phyloP scores from a whole-genome alignment of 2,329 filamentous ascomycete species.

The Didymella keratinophila region DNA sequence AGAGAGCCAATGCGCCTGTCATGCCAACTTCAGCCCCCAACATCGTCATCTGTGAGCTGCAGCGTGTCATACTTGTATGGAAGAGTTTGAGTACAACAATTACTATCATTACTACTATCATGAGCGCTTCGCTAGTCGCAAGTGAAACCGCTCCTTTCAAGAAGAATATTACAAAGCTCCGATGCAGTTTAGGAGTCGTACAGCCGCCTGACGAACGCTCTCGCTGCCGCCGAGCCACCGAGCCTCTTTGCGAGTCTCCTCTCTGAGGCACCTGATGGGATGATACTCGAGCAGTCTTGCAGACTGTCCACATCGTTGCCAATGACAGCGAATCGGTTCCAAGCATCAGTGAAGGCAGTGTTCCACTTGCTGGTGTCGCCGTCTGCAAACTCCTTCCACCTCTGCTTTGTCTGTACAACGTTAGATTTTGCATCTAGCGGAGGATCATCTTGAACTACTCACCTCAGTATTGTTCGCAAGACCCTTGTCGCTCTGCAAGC shows the following conservation, averaged over 20 bases:
- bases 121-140: neutral
- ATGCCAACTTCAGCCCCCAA: neutral
- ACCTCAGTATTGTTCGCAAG: conserved; percentile 34
- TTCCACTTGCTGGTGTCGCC: conserved; percentile 28
- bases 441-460: neutral
- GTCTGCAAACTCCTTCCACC: conserved; percentile 30
- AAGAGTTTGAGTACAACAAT: neutral
- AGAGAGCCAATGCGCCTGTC: conserved; percentile 7
- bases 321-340: conserved; percentile 33
- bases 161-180: neutral
- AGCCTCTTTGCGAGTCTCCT: conserved; percentile 11
- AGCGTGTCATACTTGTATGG: neutral
- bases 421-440: neutral
- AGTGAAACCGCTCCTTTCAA: neutral
- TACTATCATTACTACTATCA: neutral
- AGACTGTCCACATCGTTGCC: conserved; percentile 32
- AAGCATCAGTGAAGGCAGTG: conserved; percentile 31
- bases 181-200: conserved; percentile 12
- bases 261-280: conserved; percentile 22
- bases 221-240: conserved; percentile 14
- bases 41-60: neutral
- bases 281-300: conserved; percentile 33
- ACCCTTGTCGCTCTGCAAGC: conserved; percentile 30
- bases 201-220: conserved; percentile 12
- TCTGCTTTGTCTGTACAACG: conserved; percentile 27